phyloP scores from a whole-genome alignment of 345 rosid species.

The Psidium guajava region DNA sequence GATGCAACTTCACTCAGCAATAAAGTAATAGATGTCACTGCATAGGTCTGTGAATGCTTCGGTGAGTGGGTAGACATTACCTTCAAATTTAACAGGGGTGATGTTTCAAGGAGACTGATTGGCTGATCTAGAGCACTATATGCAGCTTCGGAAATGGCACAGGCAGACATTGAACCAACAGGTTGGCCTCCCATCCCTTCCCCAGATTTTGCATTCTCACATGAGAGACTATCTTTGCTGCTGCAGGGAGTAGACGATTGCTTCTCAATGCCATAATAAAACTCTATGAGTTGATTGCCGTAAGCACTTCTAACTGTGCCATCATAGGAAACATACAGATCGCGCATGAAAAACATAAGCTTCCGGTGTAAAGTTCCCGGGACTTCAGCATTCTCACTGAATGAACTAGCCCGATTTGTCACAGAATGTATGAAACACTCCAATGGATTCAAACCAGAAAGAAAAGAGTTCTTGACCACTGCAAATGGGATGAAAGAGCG shows the following conservation, averaged over 20 bases:
- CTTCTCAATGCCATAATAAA: slow-evolving; percentile 36
- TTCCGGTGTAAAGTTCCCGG: slow-evolving; percentile 81
- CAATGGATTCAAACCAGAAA: slow-evolving; percentile 66
- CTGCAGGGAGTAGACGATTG: neutral
- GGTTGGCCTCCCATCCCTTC: slow-evolving; percentile 53
- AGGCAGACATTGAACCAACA: slow-evolving; percentile 75
- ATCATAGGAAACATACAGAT: slow-evolving; percentile 59
- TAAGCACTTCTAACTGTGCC: slow-evolving; percentile 80
- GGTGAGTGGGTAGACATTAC: slow-evolving; percentile 11
- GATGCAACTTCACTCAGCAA: neutral
- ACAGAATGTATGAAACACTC: slow-evolving; percentile 87
- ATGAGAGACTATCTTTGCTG: neutral
- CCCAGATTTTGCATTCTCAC: neutral
- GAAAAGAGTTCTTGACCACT: slow-evolving; percentile 61
- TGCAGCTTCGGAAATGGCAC: slow-evolving; percentile 88
- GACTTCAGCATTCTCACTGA: slow-evolving; percentile 90
- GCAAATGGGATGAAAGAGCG: slow-evolving; percentile 60
- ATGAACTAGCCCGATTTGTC: slow-evolving; percentile 70
- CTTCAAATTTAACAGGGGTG: slow-evolving; percentile 67
- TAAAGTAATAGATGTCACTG: neutral
- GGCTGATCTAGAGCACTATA: slow-evolving; percentile 97
- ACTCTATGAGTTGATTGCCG: slow-evolving; percentile 74
- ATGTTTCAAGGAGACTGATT: slow-evolving; percentile 69
- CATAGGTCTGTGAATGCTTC: neutral
- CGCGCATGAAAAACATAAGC: slow-evolving; percentile 87